phyloP scores from a whole-genome alignment of 352 stramenopile genomes.

The Elongisporangium anandrum region DNA sequence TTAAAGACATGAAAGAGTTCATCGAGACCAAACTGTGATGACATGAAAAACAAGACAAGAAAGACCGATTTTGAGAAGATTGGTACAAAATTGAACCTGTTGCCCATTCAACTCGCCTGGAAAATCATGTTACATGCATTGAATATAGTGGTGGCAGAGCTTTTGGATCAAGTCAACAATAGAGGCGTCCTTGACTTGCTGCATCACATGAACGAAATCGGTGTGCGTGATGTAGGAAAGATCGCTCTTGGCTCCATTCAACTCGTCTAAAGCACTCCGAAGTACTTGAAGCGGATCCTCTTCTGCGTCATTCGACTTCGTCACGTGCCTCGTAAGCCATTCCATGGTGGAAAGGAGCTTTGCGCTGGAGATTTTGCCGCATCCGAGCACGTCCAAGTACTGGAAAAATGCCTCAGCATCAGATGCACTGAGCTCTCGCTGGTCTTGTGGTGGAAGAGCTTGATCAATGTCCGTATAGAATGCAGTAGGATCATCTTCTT shows the following conservation, averaged over 20 bases:
- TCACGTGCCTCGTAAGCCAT: conserved; percentile 41
- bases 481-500: neutral
- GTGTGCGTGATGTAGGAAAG: conserved; percentile 16
- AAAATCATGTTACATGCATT: conserved; percentile 40
- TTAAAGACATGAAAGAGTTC: conserved; percentile 64
- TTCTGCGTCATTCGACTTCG: neutral
- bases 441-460: neutral
- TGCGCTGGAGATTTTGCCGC: conserved; percentile 42
- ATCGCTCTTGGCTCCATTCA: conserved; percentile 2
- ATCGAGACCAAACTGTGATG: conserved; percentile 27
- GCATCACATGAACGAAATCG: conserved; percentile 34
- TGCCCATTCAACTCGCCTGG: neutral
- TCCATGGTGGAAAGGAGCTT: conserved; percentile 31
- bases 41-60: neutral
- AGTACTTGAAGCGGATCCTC: conserved; percentile 3
- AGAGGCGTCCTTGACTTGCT: conserved; percentile 21
- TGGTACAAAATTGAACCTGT: neutral
- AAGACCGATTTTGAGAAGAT: conserved; percentile 8
- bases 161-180: conserved; percentile 50
- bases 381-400: conserved; percentile 40
- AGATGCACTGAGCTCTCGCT: neutral
- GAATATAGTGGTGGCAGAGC: conserved; percentile 40
- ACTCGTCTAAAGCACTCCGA: conserved; percentile 12
- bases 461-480: neutral
- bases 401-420: conserved; percentile 31